Base-by-base conservation (phyloP, 2,329 filamentous ascomycete species). In the Xylaria sp. region DNA sequence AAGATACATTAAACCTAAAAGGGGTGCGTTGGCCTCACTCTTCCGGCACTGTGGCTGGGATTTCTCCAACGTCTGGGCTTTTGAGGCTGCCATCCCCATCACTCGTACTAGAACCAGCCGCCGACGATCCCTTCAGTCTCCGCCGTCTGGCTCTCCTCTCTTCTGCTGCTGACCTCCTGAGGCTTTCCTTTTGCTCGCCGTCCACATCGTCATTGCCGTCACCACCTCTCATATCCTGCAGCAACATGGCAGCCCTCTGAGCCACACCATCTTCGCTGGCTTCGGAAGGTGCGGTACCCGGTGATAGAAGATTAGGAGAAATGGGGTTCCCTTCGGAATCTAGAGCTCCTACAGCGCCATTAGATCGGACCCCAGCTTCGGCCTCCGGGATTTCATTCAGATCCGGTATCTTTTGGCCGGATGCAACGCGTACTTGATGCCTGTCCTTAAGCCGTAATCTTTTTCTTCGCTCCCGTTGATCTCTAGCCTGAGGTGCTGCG, bases 341-440 rank as follows among this genome's bases (percentile, higher is more conserved):
- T 46, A 77, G 76, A 15, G 78, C 73, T 59, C 70, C 69, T 71
- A 76, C 65, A 63, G 71, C 72, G 56, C 72, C 71, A 62, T 75
- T 70, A 72, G 68, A 65, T 7, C 68, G 78, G 67, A 74, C 71
- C 1, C 70, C 75, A 2, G 70, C 75, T 55, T 85, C 85, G 27
- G 81, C 77, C 58, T 87, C 86, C 53, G 86, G 82, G 13, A 84
- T 84, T 70, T 90, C 89, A 69, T 84, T 81, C 54, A 82, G 69
- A 60, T 96, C 92, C 1, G 91, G 91, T n/a, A 96, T 90, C 72
- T 94, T 86, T 71, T 97, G 92, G 8, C 93, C 94, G 17, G 90
- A 94, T 15, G 94, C 92, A 54, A 97, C 86, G 63, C 94, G 91
- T 31, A 95, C 90, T 77, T 96, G 91, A 73, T 97, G 92, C 27